phyloP scores from a whole-genome alignment of 1,284 basidiomycete genomes.

The Trichosporon sp. region DNA sequence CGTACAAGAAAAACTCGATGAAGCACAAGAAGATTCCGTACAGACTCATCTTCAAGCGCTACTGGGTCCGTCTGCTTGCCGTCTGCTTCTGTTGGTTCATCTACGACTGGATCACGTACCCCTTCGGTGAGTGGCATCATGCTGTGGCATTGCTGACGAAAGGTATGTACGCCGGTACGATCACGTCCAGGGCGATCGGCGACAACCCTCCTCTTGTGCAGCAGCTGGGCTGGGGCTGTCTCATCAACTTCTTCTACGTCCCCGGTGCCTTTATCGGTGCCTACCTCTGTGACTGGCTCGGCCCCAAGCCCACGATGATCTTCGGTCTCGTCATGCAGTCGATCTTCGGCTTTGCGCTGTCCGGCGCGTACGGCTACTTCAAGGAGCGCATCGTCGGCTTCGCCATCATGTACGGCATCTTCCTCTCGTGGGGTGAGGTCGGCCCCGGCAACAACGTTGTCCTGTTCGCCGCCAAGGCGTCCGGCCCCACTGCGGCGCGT shows the following conservation, averaged over 20 bases:
- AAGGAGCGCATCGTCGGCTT: slow-evolving; percentile 62
- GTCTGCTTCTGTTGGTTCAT: slow-evolving; percentile 60
- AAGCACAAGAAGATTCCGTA: slow-evolving; percentile 60
- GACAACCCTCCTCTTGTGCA: slow-evolving; percentile 32
- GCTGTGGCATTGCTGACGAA: not conserved
- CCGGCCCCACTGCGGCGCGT: slow-evolving; percentile 73
- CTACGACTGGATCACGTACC: slow-evolving; percentile 52
- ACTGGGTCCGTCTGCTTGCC: slow-evolving; percentile 48
- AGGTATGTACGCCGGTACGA: slow-evolving; percentile 73
- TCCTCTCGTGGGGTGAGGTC: slow-evolving; percentile 69
- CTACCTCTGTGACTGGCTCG: slow-evolving; percentile 41
- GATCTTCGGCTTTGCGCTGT: slow-evolving; percentile 80
- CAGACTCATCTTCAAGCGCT: slow-evolving; percentile 69
- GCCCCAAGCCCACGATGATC: slow-evolving; percentile 64
- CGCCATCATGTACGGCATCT: slow-evolving; percentile 78
- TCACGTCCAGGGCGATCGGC: slow-evolving; percentile 33
- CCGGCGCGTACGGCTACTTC: slow-evolving; percentile 61
- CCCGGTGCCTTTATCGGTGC: slow-evolving; percentile 38
- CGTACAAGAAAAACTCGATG: slow-evolving; percentile 58
- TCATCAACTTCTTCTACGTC: slow-evolving; percentile 53
- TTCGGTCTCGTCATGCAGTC: slow-evolving; percentile 66
- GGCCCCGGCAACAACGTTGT: slow-evolving; percentile 76
- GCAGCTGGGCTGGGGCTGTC: slow-evolving; percentile 44
- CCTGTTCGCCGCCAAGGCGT: slow-evolving; percentile 70
- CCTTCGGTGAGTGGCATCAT: slow-evolving; percentile 55